Percentiles rank a stretch among this genome's conserved stretches.
Conservation (phyloP, 1,284 basidiomycete genomes). For the Cryptococcus sp. region DNA sequence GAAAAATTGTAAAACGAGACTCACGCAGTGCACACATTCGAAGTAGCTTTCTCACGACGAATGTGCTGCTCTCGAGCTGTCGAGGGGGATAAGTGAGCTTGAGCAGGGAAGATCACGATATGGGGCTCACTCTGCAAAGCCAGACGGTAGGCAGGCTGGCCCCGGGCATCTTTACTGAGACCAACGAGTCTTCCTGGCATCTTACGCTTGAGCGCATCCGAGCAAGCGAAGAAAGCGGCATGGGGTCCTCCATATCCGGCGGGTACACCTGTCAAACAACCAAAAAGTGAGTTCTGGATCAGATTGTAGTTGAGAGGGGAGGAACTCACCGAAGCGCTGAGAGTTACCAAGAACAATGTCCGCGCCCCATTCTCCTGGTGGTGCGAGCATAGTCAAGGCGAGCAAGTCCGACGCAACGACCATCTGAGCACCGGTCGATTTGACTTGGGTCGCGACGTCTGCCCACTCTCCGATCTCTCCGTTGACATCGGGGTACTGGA, state of each 20-base stretch:
- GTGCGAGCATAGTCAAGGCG: slow-evolving; percentile 88
- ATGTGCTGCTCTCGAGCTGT: slow-evolving; percentile 94
- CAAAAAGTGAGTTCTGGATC: slow-evolving; percentile 35
- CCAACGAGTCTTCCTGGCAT: slow-evolving; percentile 96
- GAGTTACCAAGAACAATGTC: slow-evolving; percentile 95
- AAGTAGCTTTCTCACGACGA: slow-evolving; percentile 91
- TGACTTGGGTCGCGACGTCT: slow-evolving; percentile 67
- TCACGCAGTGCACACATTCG: slow-evolving; percentile 79
- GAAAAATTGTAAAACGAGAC: slow-evolving; percentile 3
- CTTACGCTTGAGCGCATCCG: slow-evolving; percentile 90
- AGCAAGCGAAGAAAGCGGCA: slow-evolving; percentile 94
- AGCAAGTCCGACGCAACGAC: slow-evolving; percentile 89
- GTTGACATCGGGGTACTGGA: slow-evolving; percentile 92
- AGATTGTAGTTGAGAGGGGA: background rate
- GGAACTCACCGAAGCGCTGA: slow-evolving; percentile 74
- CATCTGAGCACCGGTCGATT: slow-evolving; percentile 75
- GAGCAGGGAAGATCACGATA: background rate
- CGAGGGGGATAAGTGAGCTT: slow-evolving; percentile 8
- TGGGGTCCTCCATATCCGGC: slow-evolving; percentile 89
- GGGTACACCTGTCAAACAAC: slow-evolving; percentile 60
- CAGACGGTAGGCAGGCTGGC: slow-evolving; percentile 85
- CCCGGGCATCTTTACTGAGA: slow-evolving; percentile 78
- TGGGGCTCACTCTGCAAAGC: slow-evolving; percentile 82
- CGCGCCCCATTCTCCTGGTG: slow-evolving; percentile 98
- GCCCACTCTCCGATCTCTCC: slow-evolving; percentile 80